Conservation (phyloP, 108 stramenopile species). For the Hondaea fermentalgiana region DNA sequence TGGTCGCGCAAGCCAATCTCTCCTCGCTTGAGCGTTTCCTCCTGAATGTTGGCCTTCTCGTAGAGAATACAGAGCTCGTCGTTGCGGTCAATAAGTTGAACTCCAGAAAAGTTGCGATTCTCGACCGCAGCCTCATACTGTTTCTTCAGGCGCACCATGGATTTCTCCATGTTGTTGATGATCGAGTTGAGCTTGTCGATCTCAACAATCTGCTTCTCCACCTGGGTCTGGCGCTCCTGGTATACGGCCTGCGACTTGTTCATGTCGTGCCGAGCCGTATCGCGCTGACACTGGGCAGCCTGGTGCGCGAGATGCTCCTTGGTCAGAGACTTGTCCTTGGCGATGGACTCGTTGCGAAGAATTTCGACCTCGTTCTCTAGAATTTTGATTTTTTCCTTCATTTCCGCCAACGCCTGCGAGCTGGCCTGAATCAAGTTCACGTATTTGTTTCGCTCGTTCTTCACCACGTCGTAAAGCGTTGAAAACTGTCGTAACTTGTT, state of each 20-base stretch:
- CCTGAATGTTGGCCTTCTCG: constrained; percentile 57
- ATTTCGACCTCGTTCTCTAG: constrained; percentile 55
- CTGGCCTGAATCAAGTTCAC: constrained; percentile 52
- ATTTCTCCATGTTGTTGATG: constrained; percentile 50
- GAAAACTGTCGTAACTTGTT: constrained; percentile 52
- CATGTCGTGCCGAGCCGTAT: constrained; percentile 41
- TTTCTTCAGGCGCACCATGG: constrained; percentile 51
- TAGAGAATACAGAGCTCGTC: constrained; percentile 63
- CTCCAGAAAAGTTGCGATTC: constrained; percentile 47
- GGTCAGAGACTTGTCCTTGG: constrained; percentile 52
- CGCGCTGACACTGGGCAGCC: constrained; percentile 40
- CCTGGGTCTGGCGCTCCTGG: constrained; percentile 39
- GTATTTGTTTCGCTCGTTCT: constrained; percentile 58
- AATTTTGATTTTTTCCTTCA: constrained; percentile 60
- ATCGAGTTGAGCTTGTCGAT: constrained; percentile 55
- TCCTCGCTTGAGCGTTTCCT: constrained; percentile 47
- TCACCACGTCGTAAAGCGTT: constrained; percentile 58
- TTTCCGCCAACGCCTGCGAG: constrained; percentile 55
- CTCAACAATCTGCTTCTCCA: constrained; percentile 58
- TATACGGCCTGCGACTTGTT: constrained; percentile 44
- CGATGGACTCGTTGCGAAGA: constrained; percentile 50
- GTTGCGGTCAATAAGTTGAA: constrained; percentile 58
- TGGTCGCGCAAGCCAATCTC: constrained; percentile 36
- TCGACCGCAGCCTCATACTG: constrained; percentile 51
- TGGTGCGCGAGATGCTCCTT: constrained; percentile 44